Base-by-base conservation (phyloP, 208 protist genomes). In the Leishmania aethiopica region DNA sequence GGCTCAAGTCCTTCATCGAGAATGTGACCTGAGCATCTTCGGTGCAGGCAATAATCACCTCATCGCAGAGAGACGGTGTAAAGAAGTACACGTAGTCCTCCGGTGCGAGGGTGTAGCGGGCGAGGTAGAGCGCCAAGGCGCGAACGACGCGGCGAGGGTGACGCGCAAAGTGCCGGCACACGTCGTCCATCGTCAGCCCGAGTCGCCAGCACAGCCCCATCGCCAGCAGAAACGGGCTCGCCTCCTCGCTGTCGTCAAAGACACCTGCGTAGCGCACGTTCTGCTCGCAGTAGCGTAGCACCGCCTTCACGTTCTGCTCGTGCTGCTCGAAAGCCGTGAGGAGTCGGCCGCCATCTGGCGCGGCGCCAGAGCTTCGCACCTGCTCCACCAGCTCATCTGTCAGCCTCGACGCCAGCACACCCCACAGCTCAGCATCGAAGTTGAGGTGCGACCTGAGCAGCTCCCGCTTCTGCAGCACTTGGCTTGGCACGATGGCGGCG, bases 51-150 rank as follows among this genome's bases (percentile, higher is more conserved):
- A 97, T 90, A n/a, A 90, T 79, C 37, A 94, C 90, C 72, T 88
- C 90, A 82, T 97, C 94, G n/a, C 77, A 81, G n/a, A 97, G 64
- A 51, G 87, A 88, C 7, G 86, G 79, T 5, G 76, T 73, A 55
- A 97, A 95, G 77, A 94, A 90, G 55, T 90, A 81, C 32, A 89
- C 88, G 69, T 93, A 78, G 51, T 97, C 90, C 87, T 97, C 94
- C 49, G 91, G 91, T 0, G 92, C 83, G 45, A 93, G 79, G 45
- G 85, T 81, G 87, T 95, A 95, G 49, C 94, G 90, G 28, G 88
- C 92, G 64, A 95, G 78, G 70, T 93, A 95, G 28, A 97, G 84
- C 3, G 89, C 93, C 28, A 96, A 57, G 13, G 92, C 93, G 13
- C 93, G 94, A 35, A 96, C 80, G 40, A 91, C 84, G 32, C 94